Base-by-base conservation (phyloP, 1,284 basidiomycete genomes). In the Malassezia arunalokei region DNA sequence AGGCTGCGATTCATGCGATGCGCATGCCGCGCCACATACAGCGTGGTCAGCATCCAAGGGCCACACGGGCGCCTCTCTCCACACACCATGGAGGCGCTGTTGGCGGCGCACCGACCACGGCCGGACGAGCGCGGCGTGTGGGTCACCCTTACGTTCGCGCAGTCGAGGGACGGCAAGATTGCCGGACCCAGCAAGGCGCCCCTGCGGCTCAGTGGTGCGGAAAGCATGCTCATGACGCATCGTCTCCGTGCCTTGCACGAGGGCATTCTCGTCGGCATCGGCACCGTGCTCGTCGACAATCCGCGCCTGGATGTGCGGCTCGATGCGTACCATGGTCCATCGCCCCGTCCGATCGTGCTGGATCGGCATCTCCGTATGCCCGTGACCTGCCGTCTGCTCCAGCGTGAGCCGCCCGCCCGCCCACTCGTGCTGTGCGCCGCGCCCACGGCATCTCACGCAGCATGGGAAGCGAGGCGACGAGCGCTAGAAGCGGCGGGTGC, bases 181-280 rank as follows among this genome's bases (percentile, higher is more conserved):
- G 87, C 88, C 0, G 89, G 86, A 0, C 73, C 75, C 4, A 77
- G 78, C 8, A 83, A 86, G 3, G 76, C 77, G 60, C 87, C 88
- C 73, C 79, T 96, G 31, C 79, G 80, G 17, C 77, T 96, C 46
- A 90, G 87, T 62, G 85, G 91, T 2, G 76, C 78, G 33, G 86
- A 91, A 68, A 90, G 86, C 71, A 85, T 92, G 84, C 63, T 81
- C 38, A 88, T 96, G 85, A 95, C 91, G 8, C 91, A 96, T 73
- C 85, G 84, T 8, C 49, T 75, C 11, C 51, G 74, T n/a, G 62
- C 85, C 0, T 81, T 87, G 78, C 90, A 96, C 74, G 87, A 92
- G 67, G 88, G 81, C 9, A 95, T 96, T 55, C 76, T 96, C 20
- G 79, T 96, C 41, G 91, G 92, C 3, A 81, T 91, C 37, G 86